phyloP scores from a whole-genome alignment of 805 yeast genomes.

The Peterozyma toletana region DNA sequence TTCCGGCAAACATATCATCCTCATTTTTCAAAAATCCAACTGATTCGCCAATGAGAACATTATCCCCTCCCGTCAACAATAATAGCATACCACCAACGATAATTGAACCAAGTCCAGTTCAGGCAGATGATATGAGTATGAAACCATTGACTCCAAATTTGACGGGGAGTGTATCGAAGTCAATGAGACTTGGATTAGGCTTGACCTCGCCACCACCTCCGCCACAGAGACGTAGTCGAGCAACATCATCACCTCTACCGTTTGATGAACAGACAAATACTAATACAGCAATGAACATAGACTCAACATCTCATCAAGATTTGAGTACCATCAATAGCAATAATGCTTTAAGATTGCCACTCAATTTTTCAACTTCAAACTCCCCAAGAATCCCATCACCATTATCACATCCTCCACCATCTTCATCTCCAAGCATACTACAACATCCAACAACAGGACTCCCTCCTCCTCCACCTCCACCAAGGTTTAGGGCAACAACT shows the following conservation, averaged over 20 bases:
- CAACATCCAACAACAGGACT: conserved; percentile 8
- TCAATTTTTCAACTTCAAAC: neutral
- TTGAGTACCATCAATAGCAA: conserved; percentile 7
- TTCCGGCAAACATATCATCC: conserved; percentile 46
- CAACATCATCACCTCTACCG: conserved; percentile 5
- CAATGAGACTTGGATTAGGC: conserved; percentile 22
- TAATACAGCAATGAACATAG: neutral
- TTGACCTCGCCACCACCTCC: conserved; percentile 6
- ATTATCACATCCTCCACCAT: neutral
- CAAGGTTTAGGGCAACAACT: conserved; percentile 13
- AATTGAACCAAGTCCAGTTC: neutral
- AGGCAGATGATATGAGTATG: conserved; percentile 4
- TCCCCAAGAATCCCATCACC: neutral
- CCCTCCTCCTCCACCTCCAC: conserved; percentile 12
- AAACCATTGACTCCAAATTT: conserved; percentile 33
- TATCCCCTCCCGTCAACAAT: neutral
- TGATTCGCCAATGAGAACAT: conserved; percentile 1
- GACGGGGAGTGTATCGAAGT: conserved; percentile 51
- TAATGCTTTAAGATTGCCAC: conserved; percentile 4
- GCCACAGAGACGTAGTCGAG: conserved; percentile 3
- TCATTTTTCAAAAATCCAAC: conserved; percentile 20
- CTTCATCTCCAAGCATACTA: conserved; percentile 4
- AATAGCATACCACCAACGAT: neutral
- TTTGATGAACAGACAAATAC: neutral
- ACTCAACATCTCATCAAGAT: neutral